Evolutionary conservation across 164 flowering plant genomes (phyloP), one percentile per base, ranked within the genome.

Genomic region (Sextonia rubra): DNA sequence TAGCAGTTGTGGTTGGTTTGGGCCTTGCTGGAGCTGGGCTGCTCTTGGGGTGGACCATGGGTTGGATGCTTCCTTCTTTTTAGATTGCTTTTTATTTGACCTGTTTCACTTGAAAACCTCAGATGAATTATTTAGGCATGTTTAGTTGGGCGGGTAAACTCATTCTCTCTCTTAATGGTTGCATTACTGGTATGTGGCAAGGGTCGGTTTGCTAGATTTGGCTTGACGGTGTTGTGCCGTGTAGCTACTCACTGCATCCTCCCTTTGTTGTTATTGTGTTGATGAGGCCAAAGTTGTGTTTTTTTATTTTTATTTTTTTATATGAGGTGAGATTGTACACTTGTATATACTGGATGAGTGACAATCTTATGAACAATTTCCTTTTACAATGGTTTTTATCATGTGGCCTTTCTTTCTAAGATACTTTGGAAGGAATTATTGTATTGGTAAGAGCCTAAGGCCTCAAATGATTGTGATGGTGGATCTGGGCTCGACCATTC

Each of bases 41-140:
- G 81, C 83, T 90, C 47, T 82, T 90, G 60, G 95, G 95, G 7
- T 90, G 91, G 93, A 89, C 93, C 65, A 71, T 87, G 79, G 95
- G 93, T 15, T 89, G 93, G 89, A 64, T 87, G 70, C 79, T 87
- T 12, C 89, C 89, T 27, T 63, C 84, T 74, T 71, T 82, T 27
- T 83, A 76, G 76, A 72, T 20, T 12, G 22, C 37, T 17, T 32
- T 29, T 6, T 20, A 14, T 64, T 64, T 18, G 44, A 27, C n/a
- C 44, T 22, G 23, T 2, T 61, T 12, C 67, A 64, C 22, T 29
- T 17, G 17, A 64, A 64, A 14, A 25, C 64, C 14, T 14, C 4
- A 52, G 14, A 52, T 52, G 58, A 17, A 32, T 29, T 30, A 29
- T 29, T 2, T 27, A 64, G 2, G 7, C n/a, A 27, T 64, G 20